Base-by-base conservation (phyloP, 495 filamentous ascomycete genomes). In the Xylaria venustula region DNA sequence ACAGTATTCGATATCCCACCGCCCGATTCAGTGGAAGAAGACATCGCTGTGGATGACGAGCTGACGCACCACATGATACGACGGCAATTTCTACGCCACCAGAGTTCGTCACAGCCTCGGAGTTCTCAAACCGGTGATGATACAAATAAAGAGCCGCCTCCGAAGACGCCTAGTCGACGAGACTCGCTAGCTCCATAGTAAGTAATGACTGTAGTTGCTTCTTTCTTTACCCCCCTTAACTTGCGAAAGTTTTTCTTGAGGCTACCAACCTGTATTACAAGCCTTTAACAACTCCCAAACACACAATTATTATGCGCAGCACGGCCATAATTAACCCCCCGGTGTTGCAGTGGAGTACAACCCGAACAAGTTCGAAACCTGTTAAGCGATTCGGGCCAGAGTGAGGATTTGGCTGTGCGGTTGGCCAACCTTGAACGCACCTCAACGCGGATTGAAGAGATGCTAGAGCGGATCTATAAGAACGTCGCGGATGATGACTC, bases 1-100 rank as follows among this genome's bases (percentile, higher is more conserved):
- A 81, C 85, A 8, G 87, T 89, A 3, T 90, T 91, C 61, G 85
- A 89, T 37, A 75, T 81, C 7, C 84, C 88, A 34, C 87, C 85
- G 17, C 88, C 88, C 12, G 79, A 87, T 53, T 76, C 74, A 2
- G 77, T 88, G 1, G 64, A 79, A n/a, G 63, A 79, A 32, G 75
- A 81, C 49, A 83, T 88, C 34, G 73, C 81, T 14, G 79, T 81
- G 4, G 79, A 83, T 51, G 83, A 85, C 54, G 76, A 82, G 41
- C 54, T 81, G 26, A 83, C 82, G 8, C 70, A 70, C 26, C 75
- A 81, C 58, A 60, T 82, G 60, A 81, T 82, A 58, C 69, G 79
- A 12, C 70, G 76, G 22, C 78, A 81, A 59, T 81, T 78, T 54
- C 62, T 72, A n/a, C 68, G 75, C 47, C 67, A 75, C 23, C 69